These are phyloP conservation scores for Rutstroemia sp. DNA, from an alignment of 2,329 filamentous ascomycete species.

Conservation along the genomic window DNA sequence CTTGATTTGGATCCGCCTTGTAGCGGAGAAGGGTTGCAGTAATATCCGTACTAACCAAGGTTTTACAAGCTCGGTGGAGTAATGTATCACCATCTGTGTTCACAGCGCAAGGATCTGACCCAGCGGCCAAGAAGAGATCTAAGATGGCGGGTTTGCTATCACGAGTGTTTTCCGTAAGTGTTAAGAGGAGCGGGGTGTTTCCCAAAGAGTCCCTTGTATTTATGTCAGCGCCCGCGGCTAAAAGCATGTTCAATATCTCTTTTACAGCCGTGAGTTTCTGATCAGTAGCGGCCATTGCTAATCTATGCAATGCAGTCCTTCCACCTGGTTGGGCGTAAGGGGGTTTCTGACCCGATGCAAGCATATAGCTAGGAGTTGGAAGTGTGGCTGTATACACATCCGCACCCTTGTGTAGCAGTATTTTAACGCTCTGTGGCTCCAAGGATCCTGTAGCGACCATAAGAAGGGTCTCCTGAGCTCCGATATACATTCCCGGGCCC, in stretches of 20 bases:
- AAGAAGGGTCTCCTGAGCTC: not conserved
- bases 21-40: not conserved
- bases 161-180: not conserved
- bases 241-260: slow-evolving; percentile 9
- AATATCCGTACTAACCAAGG: not conserved
- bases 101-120: not conserved
- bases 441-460: not conserved
- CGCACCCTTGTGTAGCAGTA: not conserved
- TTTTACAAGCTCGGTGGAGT: not conserved
- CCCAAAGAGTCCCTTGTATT: slow-evolving; percentile 14
- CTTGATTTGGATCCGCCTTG: not conserved
- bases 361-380: not conserved
- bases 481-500: fast-evolving
- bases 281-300: not conserved
- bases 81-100: not conserved
- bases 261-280: not conserved
- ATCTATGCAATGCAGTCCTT: not conserved
- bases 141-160: not conserved
- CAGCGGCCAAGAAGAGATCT: slow-evolving; percentile 2
- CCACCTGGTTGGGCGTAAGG: too few relatives aligned
- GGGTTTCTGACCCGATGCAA: too few relatives aligned
- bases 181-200: slow-evolving; percentile 15
- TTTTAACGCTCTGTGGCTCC: not conserved
- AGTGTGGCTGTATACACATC: not conserved
- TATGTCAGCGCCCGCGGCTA: slow-evolving; percentile 22